Base-by-base conservation (phyloP, 192 early-diverging fungal species). In the Phycomyces blakesleeanus region DNA sequence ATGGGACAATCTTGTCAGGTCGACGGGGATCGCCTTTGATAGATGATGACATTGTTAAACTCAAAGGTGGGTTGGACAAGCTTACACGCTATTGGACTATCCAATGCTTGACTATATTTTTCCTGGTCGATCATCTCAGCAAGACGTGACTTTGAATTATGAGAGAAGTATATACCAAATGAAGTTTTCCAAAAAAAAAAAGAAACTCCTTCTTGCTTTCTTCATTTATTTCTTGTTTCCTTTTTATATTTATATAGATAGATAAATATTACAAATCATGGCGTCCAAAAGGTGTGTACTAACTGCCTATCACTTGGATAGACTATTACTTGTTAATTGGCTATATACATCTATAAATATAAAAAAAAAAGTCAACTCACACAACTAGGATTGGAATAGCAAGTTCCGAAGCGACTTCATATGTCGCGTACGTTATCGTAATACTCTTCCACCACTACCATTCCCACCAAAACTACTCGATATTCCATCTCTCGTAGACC, bases 371-470 rank as follows among this genome's bases (percentile, higher is more conserved):
- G 9, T 51, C 21, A 9, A 51, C 49, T 20, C 21, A n/a, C 29
- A 44, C 29, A 34, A 34, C 29, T 34, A 34, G 29, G 29, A 34
- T 34, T 34, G 29, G 29, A 34, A 34, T 49, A 62, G 60, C 11
- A 69, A 69, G 22, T 61, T 54, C 16, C 51, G 67, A 21, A 47
- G 51, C 14, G 67, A 69, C 20, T 69, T 57, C 37, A 62, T 69
- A 0, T 82, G 78, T 67, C 76, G 75, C 38, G 76, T 79, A 24
- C 76, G 81, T 6, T 79, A 82, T 64, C 72, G 81, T 52, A 82
- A 82, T 49, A 69, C 62, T 20, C 64, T 82, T 10, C 81, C 81
- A 25, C 44, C 72, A 1, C 55, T 79, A 18, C 81, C 81, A 0
- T 82, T 80, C 51, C 68, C 73, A 59, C 76, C 81, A 22, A 82